Evolutionary conservation across 1,284 basidiomycete genomes (phyloP).

Genomic region (Psilocybe mexicana): DNA sequence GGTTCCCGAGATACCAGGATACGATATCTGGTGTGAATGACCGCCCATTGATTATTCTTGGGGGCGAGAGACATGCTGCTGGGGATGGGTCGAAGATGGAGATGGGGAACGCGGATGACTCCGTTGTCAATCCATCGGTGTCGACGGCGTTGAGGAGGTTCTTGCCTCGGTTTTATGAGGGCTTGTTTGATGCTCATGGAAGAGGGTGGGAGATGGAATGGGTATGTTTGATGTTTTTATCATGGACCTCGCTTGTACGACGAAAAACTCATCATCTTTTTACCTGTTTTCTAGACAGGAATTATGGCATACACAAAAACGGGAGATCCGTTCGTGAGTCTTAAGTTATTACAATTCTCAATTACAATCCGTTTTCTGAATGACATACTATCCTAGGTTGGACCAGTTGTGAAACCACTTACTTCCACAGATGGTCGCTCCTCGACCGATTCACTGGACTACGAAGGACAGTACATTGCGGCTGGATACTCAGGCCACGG

Average conservation of each 20-base stretch:
- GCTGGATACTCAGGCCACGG: conserved; percentile 81
- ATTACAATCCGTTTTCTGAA: not conserved
- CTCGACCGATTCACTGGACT: conserved; percentile 14
- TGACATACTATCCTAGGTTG: conserved; percentile 48
- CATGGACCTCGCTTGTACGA: not conserved
- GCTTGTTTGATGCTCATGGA: conserved; percentile 25
- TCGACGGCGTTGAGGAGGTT: conserved; percentile 54
- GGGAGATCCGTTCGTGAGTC: conserved; percentile 68
- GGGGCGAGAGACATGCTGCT: conserved; percentile 60
- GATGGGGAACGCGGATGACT: conserved; percentile 62
- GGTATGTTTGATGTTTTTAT: conserved; percentile 40
- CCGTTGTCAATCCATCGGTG: conserved; percentile 47
- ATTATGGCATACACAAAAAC: conserved; percentile 78
- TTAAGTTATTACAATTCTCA: too few relatives aligned
- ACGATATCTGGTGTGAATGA: conserved; percentile 22
- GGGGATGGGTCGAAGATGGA: conserved; percentile 44
- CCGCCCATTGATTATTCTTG: conserved; percentile 68
- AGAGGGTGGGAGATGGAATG: conserved; percentile 64
- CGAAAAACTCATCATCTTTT: not conserved
- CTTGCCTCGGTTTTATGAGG: conserved; percentile 60
- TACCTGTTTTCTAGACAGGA: conserved; percentile 51
- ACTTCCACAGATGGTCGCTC: not conserved
- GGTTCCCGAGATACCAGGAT: conserved; percentile 70
- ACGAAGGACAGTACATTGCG: conserved; percentile 68
- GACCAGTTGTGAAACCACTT: conserved; percentile 48